Conservation (phyloP, 176 grass and related monocot genomes). For the Triticum dicoccoides region DNA sequence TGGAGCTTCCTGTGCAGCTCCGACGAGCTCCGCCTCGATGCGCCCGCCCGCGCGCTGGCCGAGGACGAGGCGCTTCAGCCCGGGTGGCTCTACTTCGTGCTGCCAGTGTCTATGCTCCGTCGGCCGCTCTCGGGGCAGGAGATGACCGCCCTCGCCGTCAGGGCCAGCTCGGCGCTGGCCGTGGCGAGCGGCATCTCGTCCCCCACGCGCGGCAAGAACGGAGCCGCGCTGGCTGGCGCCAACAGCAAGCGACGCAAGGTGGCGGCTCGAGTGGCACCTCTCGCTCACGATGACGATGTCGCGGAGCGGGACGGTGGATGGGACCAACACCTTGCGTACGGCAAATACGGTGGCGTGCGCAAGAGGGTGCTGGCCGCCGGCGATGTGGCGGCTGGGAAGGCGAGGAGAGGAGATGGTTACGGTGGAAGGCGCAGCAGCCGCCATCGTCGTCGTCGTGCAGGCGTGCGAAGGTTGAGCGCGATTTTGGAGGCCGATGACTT, state of each 20-base stretch:
- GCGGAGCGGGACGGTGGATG: neutral
- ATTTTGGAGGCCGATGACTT: neutral
- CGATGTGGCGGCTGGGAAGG: neutral
- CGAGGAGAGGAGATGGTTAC: neutral
- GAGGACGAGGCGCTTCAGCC: slow-evolving; percentile 17
- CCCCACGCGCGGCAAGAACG: neutral
- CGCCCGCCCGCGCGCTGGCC: slow-evolving; percentile 33
- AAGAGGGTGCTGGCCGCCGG: neutral
- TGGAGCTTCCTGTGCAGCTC: slow-evolving; percentile 59
- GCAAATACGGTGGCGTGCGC: neutral
- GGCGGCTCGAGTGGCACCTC: neutral
- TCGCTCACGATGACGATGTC: neutral
- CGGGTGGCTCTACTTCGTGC: slow-evolving; percentile 65
- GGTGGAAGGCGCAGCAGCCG: neutral
- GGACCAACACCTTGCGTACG: neutral
- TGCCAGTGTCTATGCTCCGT: slow-evolving; percentile 38
- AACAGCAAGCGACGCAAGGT: neutral
- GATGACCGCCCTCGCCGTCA: slow-evolving; percentile 64
- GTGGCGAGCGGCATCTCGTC: neutral
- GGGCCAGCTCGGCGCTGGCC: slow-evolving; percentile 37
- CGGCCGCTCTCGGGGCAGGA: slow-evolving; percentile 32
- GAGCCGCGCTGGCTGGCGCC: too few relatives aligned
- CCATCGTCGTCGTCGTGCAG: neutral
- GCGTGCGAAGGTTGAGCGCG: neutral
- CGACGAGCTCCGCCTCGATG: slow-evolving; percentile 60